These are phyloP conservation scores for Schoenoplectus tabernaemontani DNA, from an alignment of 202 grass and related monocot species.

Conservation along the genomic window DNA sequence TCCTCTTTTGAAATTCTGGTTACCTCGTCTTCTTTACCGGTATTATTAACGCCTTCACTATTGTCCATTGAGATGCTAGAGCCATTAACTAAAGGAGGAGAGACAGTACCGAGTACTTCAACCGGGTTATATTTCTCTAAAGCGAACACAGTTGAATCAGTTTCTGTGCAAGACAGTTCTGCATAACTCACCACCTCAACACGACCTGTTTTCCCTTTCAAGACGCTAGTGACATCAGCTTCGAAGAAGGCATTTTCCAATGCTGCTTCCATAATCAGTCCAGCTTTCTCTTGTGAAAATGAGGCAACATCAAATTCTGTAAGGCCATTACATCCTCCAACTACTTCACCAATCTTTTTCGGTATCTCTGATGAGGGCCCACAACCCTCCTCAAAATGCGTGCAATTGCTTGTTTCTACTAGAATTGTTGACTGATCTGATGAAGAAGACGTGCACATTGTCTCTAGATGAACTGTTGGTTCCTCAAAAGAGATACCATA, in stretches of 20 bases:
- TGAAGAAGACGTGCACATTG: constrained; percentile 5
- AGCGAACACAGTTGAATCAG: not conserved
- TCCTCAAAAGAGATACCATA: constrained; percentile 11
- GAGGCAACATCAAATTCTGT: constrained; percentile 10
- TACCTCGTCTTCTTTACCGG: not conserved
- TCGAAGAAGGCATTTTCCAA: not conserved
- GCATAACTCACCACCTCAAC: not conserved
- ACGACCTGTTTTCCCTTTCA: not conserved
- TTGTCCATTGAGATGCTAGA: not conserved
- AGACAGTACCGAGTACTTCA: not conserved
- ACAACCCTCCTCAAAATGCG: not conserved
- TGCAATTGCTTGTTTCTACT: not conserved
- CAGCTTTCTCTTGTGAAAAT: not conserved
- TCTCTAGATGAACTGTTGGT: constrained; percentile 7
- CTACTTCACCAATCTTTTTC: not conserved
- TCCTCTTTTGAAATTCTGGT: not conserved
- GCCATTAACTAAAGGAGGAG: not conserved
- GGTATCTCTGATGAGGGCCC: not conserved
- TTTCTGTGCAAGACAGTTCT: not conserved
- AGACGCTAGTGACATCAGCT: not conserved
- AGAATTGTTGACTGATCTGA: not conserved
- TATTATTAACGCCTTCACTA: not conserved
- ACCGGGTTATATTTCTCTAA: not conserved
- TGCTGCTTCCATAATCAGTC: not conserved
- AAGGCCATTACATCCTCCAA: not conserved